Base-by-base conservation (phyloP, 78 protist species). In the Tieghemostelium lacteum region DNA sequence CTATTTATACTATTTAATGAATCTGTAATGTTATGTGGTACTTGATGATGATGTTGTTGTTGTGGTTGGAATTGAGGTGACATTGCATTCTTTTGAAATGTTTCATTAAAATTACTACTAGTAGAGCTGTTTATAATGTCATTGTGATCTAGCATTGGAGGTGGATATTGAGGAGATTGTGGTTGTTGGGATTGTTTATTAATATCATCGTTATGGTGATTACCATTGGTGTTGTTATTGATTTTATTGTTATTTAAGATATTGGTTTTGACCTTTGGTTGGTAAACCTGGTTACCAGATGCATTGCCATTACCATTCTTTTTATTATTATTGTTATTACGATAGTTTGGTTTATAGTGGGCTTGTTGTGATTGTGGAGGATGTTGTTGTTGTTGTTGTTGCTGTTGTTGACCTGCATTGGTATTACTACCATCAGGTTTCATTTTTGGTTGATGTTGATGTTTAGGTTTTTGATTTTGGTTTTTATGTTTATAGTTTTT, bases 201-300 rank as follows among this genome's bases (percentile, higher is more conserved):
- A 19, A 61, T 26, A 28, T 10, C 66, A 61, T 26, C 16, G 29
- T 8, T 28, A 22, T 28, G 7, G 29, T 61, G 7, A 26, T 14
- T 61, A 61, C 16, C 42, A 4, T 3, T 69, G 17, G 24, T 70
- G 61, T 70, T 70, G 36, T 45, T 26, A 34, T 50, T 70, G 17
- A 24, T 49, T 0, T 29, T 40, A 14, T 70, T 69, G 17, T 40
- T 69, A 7, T 50, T 0, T 0, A 34, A 12, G n/a, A 6, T 1
- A 16, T 72, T 34, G 28, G 17, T 45, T 42, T 67, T 67, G 1
- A 49, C 54, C 26, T 67, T 67, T 26, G 74, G 74, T 67, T 67
- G 74, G 14, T 67, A 67, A 31, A 42, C 34, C 26, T 40, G 40
- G 57, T 26, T 66, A 6, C 64, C 22, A 52, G 26, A n/a, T 2